phyloP scores from a whole-genome alignment of 768 basidiomycete species.

The Dentipellis fragilis region DNA sequence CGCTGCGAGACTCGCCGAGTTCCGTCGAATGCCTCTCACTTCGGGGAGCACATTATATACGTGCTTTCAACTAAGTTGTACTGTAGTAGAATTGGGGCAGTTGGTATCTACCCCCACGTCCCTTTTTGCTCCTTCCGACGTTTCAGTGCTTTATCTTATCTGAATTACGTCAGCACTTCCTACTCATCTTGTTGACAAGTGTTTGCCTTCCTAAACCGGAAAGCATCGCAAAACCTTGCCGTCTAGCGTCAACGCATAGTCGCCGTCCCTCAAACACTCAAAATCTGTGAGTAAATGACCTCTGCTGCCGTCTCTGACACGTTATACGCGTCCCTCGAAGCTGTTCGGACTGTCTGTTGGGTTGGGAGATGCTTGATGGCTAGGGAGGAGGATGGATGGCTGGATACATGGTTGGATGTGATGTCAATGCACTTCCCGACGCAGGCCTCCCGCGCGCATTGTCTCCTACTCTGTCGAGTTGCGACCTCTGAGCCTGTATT shows the following conservation, averaged over 20 bases:
- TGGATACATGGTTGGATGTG: background rate
- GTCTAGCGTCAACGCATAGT: slow-evolving; percentile 1
- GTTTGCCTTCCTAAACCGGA: slow-evolving; percentile 9
- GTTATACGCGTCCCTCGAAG: background rate
- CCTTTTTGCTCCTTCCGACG: too few relatives aligned
- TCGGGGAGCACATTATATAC: background rate
- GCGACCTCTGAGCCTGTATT: background rate
- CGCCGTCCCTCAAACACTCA: slow-evolving; percentile 35
- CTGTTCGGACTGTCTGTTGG: background rate
- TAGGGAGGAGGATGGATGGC: background rate
- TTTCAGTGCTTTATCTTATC: background rate
- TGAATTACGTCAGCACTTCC: background rate
- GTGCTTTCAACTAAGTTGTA: background rate
- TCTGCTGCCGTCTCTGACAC: slow-evolving; percentile 12
- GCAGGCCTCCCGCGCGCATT: too few relatives aligned
- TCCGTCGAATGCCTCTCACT: background rate
- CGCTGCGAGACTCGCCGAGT: too few relatives aligned
- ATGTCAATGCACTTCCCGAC: too few relatives aligned
- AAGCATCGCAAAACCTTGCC: background rate
- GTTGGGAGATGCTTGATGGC: background rate
- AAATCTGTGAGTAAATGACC: slow-evolving; percentile 40
- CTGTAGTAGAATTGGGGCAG: background rate
- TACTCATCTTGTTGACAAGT: slow-evolving; percentile 6
- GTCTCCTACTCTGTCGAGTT: too few relatives aligned
- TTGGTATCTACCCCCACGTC: background rate